Percentiles rank a stretch among this genome's conserved stretches.
phyloP scores from a whole-genome alignment of 495 filamentous ascomycete genomes.

The Neurospora tetraspora region DNA sequence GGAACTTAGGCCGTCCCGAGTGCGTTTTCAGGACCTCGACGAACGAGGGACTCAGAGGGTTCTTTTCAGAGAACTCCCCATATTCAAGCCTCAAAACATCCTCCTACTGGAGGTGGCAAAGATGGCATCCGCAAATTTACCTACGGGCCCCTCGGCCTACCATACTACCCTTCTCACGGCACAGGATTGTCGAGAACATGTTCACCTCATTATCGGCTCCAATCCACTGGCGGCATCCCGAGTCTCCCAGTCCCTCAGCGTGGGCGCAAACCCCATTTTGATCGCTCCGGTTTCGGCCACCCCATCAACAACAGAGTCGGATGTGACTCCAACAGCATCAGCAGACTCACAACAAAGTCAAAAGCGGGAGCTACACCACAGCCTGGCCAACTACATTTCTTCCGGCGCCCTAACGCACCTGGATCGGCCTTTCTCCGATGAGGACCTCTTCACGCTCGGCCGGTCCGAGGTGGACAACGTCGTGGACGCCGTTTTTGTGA shows the following conservation, averaged over 20 bases:
- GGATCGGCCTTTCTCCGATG: conserved; percentile 55
- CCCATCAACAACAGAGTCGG: not conserved
- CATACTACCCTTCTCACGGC: conserved; percentile 63
- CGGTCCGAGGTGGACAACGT: conserved; percentile 67
- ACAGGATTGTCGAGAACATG: conserved; percentile 60
- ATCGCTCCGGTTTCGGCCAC: conserved; percentile 46
- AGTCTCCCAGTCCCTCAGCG: conserved; percentile 67
- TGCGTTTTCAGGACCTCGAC: not conserved
- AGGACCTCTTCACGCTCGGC: conserved; percentile 67
- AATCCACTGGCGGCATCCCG: conserved; percentile 79
- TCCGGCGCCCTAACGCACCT: conserved; percentile 65
- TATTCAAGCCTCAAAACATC: not conserved
- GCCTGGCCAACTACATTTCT: conserved; percentile 61
- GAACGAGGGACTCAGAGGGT: not conserved
- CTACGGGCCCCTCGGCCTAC: not conserved
- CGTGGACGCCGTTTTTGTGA: conserved; percentile 91
- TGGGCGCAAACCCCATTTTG: conserved; percentile 81
- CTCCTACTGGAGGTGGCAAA: not conserved
- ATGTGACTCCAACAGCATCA: conserved; percentile 26
- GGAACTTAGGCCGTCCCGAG: not conserved
- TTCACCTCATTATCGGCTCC: conserved; percentile 79
- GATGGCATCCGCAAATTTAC: conserved; percentile 6
- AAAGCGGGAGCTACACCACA: conserved; percentile 48
- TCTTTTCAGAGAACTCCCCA: not conserved
- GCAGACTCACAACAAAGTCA: conserved; percentile 13